phyloP scores from a whole-genome alignment of 1,284 basidiomycete species.

The Tilletia indica region DNA sequence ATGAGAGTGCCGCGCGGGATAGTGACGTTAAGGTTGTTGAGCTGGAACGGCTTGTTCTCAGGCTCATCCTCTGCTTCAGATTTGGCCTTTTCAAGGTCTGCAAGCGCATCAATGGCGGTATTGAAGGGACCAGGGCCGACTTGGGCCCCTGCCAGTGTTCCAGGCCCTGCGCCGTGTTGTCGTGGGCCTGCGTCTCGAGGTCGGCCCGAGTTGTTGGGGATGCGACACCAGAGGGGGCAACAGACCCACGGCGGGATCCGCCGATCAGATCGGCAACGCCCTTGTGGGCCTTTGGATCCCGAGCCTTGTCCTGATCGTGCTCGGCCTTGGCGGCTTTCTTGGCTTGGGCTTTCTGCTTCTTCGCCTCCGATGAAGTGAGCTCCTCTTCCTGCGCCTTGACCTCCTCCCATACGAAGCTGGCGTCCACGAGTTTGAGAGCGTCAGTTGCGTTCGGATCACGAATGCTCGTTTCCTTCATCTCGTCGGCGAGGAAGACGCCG shows the following conservation, averaged over 20 bases:
- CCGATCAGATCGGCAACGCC: background rate
- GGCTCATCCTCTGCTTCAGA: constrained; percentile 17
- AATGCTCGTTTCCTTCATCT: constrained; percentile 58
- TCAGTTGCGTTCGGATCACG: constrained; percentile 45
- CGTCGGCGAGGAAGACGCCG: constrained; percentile 66
- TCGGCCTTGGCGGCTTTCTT: constrained; percentile 15
- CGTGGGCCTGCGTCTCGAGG: background rate
- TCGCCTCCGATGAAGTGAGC: background rate
- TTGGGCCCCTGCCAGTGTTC: background rate
- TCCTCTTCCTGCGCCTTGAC: constrained; percentile 22
- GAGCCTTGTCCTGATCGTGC: background rate
- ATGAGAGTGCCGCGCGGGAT: constrained; percentile 29
- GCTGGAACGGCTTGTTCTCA: constrained; percentile 40
- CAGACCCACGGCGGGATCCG: constrained; percentile 3
- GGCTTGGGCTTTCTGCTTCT: constrained; percentile 1
- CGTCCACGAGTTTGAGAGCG: constrained; percentile 61
- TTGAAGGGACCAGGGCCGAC: background rate
- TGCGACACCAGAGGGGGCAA: background rate
- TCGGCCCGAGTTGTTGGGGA: constrained; percentile 6
- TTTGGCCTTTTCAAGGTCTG: background rate
- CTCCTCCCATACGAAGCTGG: constrained; percentile 68
- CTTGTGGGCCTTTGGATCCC: background rate
- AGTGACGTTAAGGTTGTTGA: constrained; percentile 34
- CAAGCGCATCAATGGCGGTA: background rate
- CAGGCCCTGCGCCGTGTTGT: background rate